Base-by-base conservation (phyloP, 2,329 filamentous ascomycete species). In the Cytospora paraplurivora region DNA sequence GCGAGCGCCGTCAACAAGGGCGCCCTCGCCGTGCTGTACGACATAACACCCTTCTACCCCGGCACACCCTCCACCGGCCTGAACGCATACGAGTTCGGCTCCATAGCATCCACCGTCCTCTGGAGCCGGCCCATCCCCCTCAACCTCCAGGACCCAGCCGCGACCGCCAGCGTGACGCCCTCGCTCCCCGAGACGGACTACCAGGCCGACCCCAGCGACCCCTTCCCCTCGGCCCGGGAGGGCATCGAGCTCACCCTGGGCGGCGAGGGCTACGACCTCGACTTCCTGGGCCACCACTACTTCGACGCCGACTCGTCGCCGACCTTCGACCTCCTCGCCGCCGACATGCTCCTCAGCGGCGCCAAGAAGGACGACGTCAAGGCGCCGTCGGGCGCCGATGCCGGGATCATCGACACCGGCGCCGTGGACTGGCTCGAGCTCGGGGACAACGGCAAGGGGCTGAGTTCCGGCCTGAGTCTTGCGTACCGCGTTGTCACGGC, bases 241-340 rank as follows among this genome's bases (percentile, higher is more conserved):
- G 27, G 27, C 2, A 73, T 77, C 3, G 68, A 76, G 59, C 73
- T 86, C 59, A 66, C 70, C 11, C 70, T 81, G 38, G 63, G 72
- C 7, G 72, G 72, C 59, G 50, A 77, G 41, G 60, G 70, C 7
- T 37, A 57, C 56, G 67, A 71, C 1, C 64, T 83, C 7, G 74
- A 76, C 56, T 80, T 82, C 69, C 72, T 88, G 15, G 89, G 89
- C 35, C 81, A 85, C 69, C 89, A 92, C 79, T 90, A 80, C 81
- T 92, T 92, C 79, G 82, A 82, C 74, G 66, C 67, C 54, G 67
- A 71, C 52, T 75, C 81, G 66, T 74, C 77, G 0, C 89, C 89
- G 1, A 85, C 80, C 13, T 92, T 91, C 72, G 79, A 84, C 64
- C 77, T 91, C 44, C 71, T 75, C 57, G 72, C 59, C 33, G 59